These are phyloP conservation scores for Babesia caballi DNA, from an alignment of 169 alveolate species.

Conservation along the genomic window DNA sequence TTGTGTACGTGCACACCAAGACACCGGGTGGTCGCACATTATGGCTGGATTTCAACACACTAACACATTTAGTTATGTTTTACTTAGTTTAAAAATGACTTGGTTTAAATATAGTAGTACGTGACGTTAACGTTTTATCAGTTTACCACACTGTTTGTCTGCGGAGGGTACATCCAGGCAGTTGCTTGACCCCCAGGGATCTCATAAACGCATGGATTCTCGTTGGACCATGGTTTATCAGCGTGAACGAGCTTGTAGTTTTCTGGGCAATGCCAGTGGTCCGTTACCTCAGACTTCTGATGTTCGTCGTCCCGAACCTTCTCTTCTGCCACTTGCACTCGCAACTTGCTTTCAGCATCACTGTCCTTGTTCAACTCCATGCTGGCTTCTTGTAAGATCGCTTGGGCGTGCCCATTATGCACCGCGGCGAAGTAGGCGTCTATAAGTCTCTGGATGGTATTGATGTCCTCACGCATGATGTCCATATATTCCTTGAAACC, in stretches of 20 bases:
- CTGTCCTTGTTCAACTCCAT: not conserved
- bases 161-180: no score
- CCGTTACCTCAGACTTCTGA: not conserved
- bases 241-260: not conserved
- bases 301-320: not conserved
- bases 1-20: no score
- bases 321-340: conserved; percentile 1
- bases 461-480: conserved; percentile 20
- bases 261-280: not conserved
- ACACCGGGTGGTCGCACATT: no score
- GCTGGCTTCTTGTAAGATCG: conserved; percentile 1
- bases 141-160: no score
- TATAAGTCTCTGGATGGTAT: conserved; percentile 24
- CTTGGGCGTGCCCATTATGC: conserved; percentile 32
- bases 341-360: conserved; percentile 9
- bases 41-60: no score
- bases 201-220: conserved; percentile 20
- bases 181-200: no score
- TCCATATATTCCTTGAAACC: conserved; percentile 38
- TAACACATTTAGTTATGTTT: no score
- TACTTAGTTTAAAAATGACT: no score
- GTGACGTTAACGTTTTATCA: no score
- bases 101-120: no score
- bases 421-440: conserved; percentile 35
- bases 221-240: not conserved